Conservation (phyloP, 2,329 filamentous ascomycete genomes). For the Xylaria digitata region DNA sequence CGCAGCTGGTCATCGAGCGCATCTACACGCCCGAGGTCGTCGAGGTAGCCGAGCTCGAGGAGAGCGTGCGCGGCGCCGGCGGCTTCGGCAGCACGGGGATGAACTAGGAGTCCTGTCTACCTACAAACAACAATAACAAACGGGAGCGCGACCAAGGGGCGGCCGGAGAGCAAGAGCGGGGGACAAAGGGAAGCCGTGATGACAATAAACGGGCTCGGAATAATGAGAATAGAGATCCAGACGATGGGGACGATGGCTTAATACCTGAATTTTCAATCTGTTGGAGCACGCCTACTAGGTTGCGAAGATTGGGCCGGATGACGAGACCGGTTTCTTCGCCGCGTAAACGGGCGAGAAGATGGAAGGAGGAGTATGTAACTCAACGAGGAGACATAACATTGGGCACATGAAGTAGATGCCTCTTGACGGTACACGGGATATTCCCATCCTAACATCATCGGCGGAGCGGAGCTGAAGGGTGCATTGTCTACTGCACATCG, state of each 20-base stretch:
- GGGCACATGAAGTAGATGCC: neutral
- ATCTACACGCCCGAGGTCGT: conserved; percentile 93
- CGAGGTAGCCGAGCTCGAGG: conserved; percentile 89
- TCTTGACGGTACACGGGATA: neutral
- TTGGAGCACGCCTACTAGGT: neutral
- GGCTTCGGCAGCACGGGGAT: conserved; percentile 90
- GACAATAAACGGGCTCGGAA: too few species aligned
- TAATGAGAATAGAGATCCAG: neutral
- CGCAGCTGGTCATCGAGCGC: conserved; percentile 92
- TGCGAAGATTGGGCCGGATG: too few species aligned
- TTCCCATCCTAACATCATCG: neutral
- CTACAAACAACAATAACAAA: too few species aligned
- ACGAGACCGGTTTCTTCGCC: neutral
- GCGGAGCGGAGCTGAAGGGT: neutral
- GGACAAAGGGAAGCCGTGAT: too few species aligned
- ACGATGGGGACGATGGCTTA: neutral
- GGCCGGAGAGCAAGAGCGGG: too few species aligned
- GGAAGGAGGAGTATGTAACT: neutral
- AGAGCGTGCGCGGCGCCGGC: conserved; percentile 88
- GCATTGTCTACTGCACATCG: neutral
- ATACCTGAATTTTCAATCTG: too few species aligned
- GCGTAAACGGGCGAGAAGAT: neutral
- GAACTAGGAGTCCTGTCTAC: conserved; percentile 38
- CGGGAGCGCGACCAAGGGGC: neutral
- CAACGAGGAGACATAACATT: neutral